A percentile compares a stretch with the other conserved stretches of the same genome.
These are phyloP conservation scores for Blastobotrys chiropterorum DNA, from an alignment of 805 yeast species.

Conservation along the genomic window DNA sequence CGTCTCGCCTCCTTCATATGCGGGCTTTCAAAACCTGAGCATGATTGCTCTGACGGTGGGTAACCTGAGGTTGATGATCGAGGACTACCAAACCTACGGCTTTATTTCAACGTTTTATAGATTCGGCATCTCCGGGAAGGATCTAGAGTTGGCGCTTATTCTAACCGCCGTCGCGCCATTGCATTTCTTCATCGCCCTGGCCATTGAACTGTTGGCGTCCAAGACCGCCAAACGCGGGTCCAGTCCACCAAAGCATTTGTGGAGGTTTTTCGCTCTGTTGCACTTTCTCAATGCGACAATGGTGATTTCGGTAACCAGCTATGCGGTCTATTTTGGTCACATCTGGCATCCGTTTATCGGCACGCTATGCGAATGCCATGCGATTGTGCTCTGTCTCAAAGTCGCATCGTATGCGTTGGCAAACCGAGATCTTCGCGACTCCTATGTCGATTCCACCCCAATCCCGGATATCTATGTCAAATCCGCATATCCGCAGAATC, in stretches of 20 bases:
- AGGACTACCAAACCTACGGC: conserved; percentile 35
- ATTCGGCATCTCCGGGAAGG: conserved; percentile 29
- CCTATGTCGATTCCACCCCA: conserved; percentile 5
- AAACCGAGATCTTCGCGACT: conserved; percentile 38
- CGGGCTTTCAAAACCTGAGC: conserved; percentile 37
- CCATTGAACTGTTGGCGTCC: conserved; percentile 27
- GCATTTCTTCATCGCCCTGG: conserved; percentile 33
- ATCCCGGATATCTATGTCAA: conserved; percentile 24
- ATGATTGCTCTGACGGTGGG: conserved; percentile 35
- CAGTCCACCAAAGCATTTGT: conserved; percentile 22
- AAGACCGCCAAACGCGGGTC: conserved; percentile 12
- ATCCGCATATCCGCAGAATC: conserved; percentile 36
- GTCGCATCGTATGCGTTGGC: conserved; percentile 39
- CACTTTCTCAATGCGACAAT: conserved; percentile 30
- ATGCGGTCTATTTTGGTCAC: conserved; percentile 28
- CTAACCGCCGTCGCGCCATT: conserved; percentile 29
- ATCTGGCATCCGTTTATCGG: conserved; percentile 41
- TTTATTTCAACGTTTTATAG: conserved; percentile 27
- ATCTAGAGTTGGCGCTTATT: conserved; percentile 24
- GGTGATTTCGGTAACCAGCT: conserved; percentile 27
- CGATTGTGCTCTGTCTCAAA: conserved; percentile 37
- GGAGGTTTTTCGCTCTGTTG: conserved; percentile 28
- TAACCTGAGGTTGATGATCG: conserved; percentile 34
- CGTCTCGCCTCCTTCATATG: conserved; percentile 22
- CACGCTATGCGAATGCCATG: conserved; percentile 36